Base-by-base conservation (phyloP, 495 filamentous ascomycete genomes). In the Lasiosphaeria hispida region DNA sequence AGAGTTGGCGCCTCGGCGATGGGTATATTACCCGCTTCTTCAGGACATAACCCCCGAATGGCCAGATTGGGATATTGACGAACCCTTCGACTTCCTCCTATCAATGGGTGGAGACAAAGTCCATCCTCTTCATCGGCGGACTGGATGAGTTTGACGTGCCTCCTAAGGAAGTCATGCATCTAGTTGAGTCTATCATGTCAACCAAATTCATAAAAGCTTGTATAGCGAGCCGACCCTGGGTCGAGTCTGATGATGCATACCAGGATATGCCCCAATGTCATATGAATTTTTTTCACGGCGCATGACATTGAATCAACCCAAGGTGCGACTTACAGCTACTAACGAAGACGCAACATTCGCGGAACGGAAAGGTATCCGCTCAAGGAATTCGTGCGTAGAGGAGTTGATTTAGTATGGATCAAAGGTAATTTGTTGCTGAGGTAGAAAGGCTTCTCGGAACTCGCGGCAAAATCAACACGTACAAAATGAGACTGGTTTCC, bases 231-330 rank as follows among this genome's bases (percentile, higher is more conserved):
- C 56, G 51, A 15, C 56, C 56, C 3, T 63, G 61, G 61, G 30
- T 47, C 7, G 61, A 63, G 37, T 63, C 59, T 44, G 51, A 63
- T 1, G 61, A 63, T 30, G 61, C 51, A 10, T 63, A 56, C 14
- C 11, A 11, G 2, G 50, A 63, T 13, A 14, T 9, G 1, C 61
- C 55, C 1, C 37, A 33, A 14, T 52, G 59, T 1, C 33, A 49
- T 10, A 56, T 63, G 61, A 30, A 63, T 13, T 39, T 55, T 55
- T 6, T 34, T 40, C 3, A 63, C 61, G 3, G 11, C 17, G 18
- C 0, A 33, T 0, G 61, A 63, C 17, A 63, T n/a, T n/a, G n/a
- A n/a, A n/a, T n/a, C n/a, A n/a, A n/a, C n/a, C n/a, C n/a, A n/a
- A n/a, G n/a, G n/a, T n/a, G n/a, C n/a, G n/a, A n/a, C n/a, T n/a